Percentiles rank a stretch among this genome's conserved stretches.
Conservation (phyloP, 257 asterid genomes). For the Leptodermis oblonga region DNA sequence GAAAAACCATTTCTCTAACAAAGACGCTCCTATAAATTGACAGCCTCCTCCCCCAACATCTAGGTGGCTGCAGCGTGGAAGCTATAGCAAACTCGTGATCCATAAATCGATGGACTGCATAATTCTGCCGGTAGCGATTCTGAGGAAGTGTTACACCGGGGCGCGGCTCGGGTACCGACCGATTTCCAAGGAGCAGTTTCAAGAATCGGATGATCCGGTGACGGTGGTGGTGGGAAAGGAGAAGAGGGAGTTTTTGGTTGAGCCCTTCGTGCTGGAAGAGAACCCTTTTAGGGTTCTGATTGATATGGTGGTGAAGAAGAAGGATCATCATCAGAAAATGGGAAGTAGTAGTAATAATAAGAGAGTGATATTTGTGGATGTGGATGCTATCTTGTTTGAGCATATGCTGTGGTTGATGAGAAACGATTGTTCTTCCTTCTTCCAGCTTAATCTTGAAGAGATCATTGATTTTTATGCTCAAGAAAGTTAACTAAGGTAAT, state of each 20-base stretch:
- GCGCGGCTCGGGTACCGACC: constrained; percentile 29
- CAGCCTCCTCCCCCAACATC: background rate
- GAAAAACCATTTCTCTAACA: no score
- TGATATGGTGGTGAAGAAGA: constrained; percentile 29
- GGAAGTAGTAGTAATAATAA: constrained; percentile 14
- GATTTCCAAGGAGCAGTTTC: constrained; percentile 14
- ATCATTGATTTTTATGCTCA: constrained; percentile 41
- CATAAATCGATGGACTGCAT: constrained; percentile 41
- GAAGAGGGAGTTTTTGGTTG: constrained; percentile 35
- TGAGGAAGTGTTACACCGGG: constrained; percentile 27
- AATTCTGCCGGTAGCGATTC: constrained; percentile 27
- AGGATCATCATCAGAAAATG: no score
- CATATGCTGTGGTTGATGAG: constrained; percentile 46
- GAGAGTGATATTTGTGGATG: constrained; percentile 35
- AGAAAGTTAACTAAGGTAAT: constrained; percentile 18
- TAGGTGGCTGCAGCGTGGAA: background rate
- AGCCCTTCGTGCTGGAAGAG: constrained; percentile 33
- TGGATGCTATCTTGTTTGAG: constrained; percentile 44
- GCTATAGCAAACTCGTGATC: background rate
- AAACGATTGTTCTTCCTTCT: constrained; percentile 41
- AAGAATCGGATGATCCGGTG: constrained; percentile 15
- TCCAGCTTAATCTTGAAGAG: constrained; percentile 39
- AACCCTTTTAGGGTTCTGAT: constrained; percentile 29
- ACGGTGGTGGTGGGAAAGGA: constrained; percentile 40
- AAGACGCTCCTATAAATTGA: background rate